Percentiles rank a stretch among this genome's conserved stretches.
Conservation (phyloP, 345 rosid species). For the Firmiana major region DNA sequence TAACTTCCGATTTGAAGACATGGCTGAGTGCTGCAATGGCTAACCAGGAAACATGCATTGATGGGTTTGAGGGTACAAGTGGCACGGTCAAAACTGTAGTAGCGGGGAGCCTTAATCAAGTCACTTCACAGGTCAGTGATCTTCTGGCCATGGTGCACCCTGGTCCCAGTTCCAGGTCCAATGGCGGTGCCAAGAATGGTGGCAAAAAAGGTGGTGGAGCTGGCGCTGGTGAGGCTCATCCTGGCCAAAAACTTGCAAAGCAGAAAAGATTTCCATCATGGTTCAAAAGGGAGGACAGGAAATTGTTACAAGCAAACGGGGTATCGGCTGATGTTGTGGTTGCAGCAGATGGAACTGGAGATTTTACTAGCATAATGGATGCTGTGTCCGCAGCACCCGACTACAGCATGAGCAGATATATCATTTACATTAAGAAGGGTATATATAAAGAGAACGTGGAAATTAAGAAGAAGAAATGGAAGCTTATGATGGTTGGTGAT, state of each 20-base stretch:
- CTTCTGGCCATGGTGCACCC: conserved; percentile 56
- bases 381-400: conserved; percentile 74
- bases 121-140: conserved; percentile 40
- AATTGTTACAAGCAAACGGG: conserved; percentile 40
- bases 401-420: conserved; percentile 37
- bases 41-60: conserved; percentile 77
- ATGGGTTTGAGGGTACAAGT: conserved; percentile 66
- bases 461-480: conserved; percentile 78
- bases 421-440: conserved; percentile 66
- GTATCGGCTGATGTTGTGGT: conserved; percentile 47
- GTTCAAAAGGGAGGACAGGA: conserved; percentile 53
- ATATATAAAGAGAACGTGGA: conserved; percentile 70
- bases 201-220: neutral
- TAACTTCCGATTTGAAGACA: conserved; percentile 62
- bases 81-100: conserved; percentile 45
- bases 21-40: conserved; percentile 82
- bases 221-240: neutral
- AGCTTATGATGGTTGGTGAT: conserved; percentile 74
- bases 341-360: conserved; percentile 76
- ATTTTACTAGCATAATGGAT: conserved; percentile 51
- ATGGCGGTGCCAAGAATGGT: neutral
- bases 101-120: conserved; percentile 48
- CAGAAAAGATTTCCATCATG: conserved; percentile 48
- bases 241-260: neutral
- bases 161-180: conserved; percentile 22